Conservation (phyloP, 2,329 filamentous ascomycete species). For the Curvularia verruculosa region DNA sequence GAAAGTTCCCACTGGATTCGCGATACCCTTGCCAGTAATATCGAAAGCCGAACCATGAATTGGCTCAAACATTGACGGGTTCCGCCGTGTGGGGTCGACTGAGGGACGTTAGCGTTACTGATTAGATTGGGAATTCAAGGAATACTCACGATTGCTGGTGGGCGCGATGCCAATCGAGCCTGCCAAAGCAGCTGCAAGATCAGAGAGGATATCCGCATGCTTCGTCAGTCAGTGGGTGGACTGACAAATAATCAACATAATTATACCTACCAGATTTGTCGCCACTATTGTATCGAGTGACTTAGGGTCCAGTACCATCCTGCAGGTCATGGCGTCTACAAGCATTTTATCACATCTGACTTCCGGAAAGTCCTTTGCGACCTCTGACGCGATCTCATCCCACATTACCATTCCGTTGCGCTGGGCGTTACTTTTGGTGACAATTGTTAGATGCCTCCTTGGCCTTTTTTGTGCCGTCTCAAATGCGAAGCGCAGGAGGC, state of each 20-base stretch:
- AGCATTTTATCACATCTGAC: constrained; percentile 69
- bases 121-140: too few relatives aligned
- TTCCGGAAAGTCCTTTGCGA: constrained; percentile 64
- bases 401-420: constrained; percentile 71
- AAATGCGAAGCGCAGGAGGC: constrained; percentile 68
- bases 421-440: constrained; percentile 71
- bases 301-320: constrained; percentile 67
- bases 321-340: constrained; percentile 69
- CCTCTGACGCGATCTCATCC: constrained; percentile 65
- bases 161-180: constrained; percentile 76
- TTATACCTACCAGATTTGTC: constrained; percentile 58
- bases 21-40: constrained; percentile 62
- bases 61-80: constrained; percentile 68
- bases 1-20: constrained; percentile 65
- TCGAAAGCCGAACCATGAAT: constrained; percentile 66
- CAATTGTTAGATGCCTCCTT: constrained; percentile 65
- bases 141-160: constrained; percentile 61
- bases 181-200: constrained; percentile 71
- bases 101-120: constrained; percentile 16
- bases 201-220: constrained; percentile 71
- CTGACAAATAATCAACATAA: background rate
- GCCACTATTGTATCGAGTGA: constrained; percentile 68
- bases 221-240: constrained; percentile 12
- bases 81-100: constrained; percentile 65
- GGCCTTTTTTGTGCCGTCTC: constrained; percentile 64